Percentiles rank a stretch among this genome's conserved stretches.
Conservation (phyloP, 345 rosid species). For the Heritiera fomes region DNA sequence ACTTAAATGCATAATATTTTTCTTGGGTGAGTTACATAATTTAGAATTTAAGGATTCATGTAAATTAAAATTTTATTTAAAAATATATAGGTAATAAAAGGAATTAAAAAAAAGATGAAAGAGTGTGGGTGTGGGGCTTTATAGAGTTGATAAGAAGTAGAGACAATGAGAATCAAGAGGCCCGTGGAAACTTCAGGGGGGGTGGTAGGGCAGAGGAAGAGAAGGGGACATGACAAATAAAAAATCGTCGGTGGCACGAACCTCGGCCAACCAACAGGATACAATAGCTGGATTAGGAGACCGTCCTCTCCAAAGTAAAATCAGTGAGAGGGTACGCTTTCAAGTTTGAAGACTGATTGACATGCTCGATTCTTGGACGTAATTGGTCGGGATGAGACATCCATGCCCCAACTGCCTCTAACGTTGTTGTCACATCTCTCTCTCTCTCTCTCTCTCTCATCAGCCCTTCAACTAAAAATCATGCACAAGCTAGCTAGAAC, state of each 20-base stretch:
- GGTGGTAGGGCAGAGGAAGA: conserved; percentile 23
- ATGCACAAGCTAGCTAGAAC: neutral
- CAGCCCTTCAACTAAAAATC: neutral
- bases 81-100: neutral
- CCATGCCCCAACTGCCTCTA: conserved; percentile 33
- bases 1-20: too few species aligned
- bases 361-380: conserved; percentile 2
- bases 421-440: neutral
- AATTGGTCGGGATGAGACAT: conserved; percentile 37
- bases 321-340: neutral
- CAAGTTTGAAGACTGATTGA: neutral
- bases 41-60: too few species aligned
- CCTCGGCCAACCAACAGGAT: conserved; percentile 41
- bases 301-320: conserved; percentile 13
- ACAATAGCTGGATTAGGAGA: conserved; percentile 22
- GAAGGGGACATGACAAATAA: conserved; percentile 23
- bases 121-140: neutral
- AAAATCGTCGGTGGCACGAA: conserved; percentile 39
- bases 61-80: too few species aligned
- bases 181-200: conserved; percentile 3
- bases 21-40: too few species aligned
- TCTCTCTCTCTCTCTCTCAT: neutral
- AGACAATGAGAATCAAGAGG: conserved; percentile 18
- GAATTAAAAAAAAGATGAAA: neutral
- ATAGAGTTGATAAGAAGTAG: neutral